Evolutionary conservation across 1,284 basidiomycete genomes (phyloP), one percentile per base, ranked within the genome.

Genomic region (Boletellus deceptivus): DNA sequence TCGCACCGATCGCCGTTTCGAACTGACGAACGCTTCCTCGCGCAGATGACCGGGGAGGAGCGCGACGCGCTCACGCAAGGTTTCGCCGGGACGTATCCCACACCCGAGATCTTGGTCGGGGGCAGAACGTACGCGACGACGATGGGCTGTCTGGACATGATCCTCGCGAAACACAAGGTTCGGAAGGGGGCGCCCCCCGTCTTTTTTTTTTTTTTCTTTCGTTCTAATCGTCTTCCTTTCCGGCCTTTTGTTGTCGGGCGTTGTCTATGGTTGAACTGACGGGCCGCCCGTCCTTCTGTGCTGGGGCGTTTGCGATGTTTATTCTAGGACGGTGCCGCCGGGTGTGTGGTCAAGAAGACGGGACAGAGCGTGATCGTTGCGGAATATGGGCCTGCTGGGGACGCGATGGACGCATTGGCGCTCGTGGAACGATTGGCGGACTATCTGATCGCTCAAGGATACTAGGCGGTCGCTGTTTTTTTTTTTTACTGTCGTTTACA

Each of bases 321-420:
- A 7, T 35, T 35, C 13, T 35, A 35, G 34, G 34, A 35, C 14
- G 34, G 34, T 13, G n/a, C 34, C 16, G n/a, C 14, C 14, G 95
- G 94, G 3, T 80, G 80, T 45, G 75, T 93, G 56, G 69, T 94
- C 58, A 88, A 91, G 54, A 92, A 92, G 75, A 97, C 93, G 11
- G 89, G 78, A 59, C 91, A 93, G 69, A 92, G 92, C 3, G 79
- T 97, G 54, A 79, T 98, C 52, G 80, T 98, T 17, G 84, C 85
- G 22, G 84, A 87, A 64, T 97, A 97, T 73, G 17, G 20, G 22
- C 45, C 52, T 17, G 45, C 48, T 2, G 35, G 39, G 0, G 52
- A 62, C n/a, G 87, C 89, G 1, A 67, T 76, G 39, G 83, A 84
- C 8, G 79, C 84, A 22, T 87, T 86, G 49, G 73, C 80, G 31